Base-by-base conservation (phyloP, 352 stramenopile genomes). In the Pythium diclinum region DNA sequence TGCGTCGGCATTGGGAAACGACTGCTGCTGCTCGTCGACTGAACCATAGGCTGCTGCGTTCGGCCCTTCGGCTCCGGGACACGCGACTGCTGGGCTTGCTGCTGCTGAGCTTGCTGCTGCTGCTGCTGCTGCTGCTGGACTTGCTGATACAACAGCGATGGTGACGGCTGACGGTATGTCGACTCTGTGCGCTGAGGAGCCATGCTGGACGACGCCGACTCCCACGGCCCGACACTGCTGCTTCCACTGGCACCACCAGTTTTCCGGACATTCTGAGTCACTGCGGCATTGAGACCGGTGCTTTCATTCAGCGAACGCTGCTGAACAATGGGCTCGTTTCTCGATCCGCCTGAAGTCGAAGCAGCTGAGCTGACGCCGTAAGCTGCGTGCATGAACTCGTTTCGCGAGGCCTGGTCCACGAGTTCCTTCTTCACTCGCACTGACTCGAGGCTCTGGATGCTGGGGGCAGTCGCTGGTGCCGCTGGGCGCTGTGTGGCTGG, bases 381-480 rank as follows among this genome's bases (percentile, higher is more conserved):
- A 3, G 58, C 19, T 11, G 58, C 14, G 6, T 36, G 30, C 9
- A 56, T 17, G 14, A 57, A 48, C 10, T 60, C 53, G n/a, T 61
- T 25, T 42, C 60, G 51, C 36, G 51, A 56, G 2, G 60, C 53
- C n/a, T 67, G 52, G 9, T 67, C 60, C 30, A 67, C 40, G 14
- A 67, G 23, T 42, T 67, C 60, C n/a, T 67, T 60, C 52, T 67
- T 67, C 17, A 67, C 32, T 7, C 53, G 42, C 60, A 67, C 60
- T 5, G 60, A 67, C 17, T 67, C 52, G 0, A 67, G 28, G 30
- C 48, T 55, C 28, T 65, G 59, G 38, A 56, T 56, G 6, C 48
- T 53, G 8, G 60, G 30, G 14, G 52, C 23, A 3, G 40, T 11
- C 8, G 6, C 17, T 3, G 34, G 3, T 32, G 33, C 23, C 14